Conservation (phyloP, 2,329 filamentous ascomycete genomes). For the Colletotrichum sp. region DNA sequence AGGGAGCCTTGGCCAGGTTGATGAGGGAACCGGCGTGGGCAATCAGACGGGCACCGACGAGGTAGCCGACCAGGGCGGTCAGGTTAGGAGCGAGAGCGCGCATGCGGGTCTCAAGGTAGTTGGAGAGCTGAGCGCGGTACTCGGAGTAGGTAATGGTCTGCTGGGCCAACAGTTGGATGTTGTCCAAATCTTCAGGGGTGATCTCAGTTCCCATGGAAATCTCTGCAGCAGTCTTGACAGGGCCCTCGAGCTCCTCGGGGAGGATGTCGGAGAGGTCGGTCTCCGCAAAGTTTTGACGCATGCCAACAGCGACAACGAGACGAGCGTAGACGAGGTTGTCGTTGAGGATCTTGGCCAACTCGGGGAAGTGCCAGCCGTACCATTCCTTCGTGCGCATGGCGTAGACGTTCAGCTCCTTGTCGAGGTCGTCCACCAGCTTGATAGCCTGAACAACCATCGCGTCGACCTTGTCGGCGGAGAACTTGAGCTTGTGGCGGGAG, state of each 20-base stretch:
- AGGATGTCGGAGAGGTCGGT: conserved; percentile 88
- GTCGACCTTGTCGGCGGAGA: conserved; percentile 97
- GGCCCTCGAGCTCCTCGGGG: conserved; percentile 91
- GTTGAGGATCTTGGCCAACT: conserved; percentile 95
- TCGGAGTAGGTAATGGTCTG: conserved; percentile 93
- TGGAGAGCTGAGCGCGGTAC: conserved; percentile 85
- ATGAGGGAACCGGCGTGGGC: conserved; percentile 93
- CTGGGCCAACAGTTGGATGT: conserved; percentile 89
- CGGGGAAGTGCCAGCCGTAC: conserved; percentile 99
- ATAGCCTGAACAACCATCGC: conserved; percentile 99
- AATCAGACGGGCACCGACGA: conserved; percentile 93
- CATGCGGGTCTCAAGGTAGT: conserved; percentile 93
- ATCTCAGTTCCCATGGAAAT: conserved; percentile 99
- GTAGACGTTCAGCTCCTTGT: conserved; percentile 99
- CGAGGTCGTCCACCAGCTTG: conserved; percentile 89
- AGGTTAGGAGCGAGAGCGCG: conserved; percentile 95
- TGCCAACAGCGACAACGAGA: conserved; percentile 87
- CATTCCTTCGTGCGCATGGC: conserved; percentile 99
- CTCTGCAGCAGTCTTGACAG: conserved; percentile 93
- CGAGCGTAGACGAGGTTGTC: conserved; percentile 95
- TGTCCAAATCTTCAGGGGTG: conserved; percentile 87
- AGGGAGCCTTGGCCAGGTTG: conserved; percentile 93
- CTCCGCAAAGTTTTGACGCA: conserved; percentile 79
- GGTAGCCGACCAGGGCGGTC: conserved; percentile 88
- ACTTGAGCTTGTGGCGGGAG: conserved; percentile 97